Conservation (phyloP, 176 grass and related monocot genomes). For the Carex parvula region DNA sequence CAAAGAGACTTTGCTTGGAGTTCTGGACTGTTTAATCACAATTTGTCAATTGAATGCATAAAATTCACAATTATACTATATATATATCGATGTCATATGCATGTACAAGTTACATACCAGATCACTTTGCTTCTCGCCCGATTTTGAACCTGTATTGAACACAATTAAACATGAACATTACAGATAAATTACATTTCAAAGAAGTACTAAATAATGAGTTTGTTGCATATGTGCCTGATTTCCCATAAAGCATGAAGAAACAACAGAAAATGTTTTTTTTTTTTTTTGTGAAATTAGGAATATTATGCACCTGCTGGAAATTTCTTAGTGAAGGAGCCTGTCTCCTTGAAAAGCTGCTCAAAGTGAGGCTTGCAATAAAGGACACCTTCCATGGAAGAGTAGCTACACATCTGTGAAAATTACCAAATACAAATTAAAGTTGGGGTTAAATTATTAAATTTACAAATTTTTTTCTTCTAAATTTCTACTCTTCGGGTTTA, state of each 20-base stretch:
- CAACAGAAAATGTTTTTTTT: neutral
- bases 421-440: neutral
- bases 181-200: neutral
- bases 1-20: conserved; percentile 76
- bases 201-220: neutral
- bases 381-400: conserved; percentile 93
- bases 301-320: conserved; percentile 51
- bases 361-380: conserved; percentile 99
- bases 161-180: conserved; percentile 22
- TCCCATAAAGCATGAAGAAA: neutral
- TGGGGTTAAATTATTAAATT: neutral
- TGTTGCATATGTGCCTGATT: neutral
- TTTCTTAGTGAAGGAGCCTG: conserved; percentile 83
- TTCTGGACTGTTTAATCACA: conserved; percentile 44
- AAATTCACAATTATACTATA: neutral
- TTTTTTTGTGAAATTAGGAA: neutral
- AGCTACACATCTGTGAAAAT: conserved; percentile 70
- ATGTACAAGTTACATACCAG: conserved; percentile 37
- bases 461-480: neutral
- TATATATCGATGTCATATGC: neutral
- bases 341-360: conserved; percentile 99
- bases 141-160: conserved; percentile 42
- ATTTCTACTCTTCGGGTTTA: neutral
- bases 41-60: neutral
- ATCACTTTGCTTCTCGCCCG: conserved; percentile 50